Evolutionary conservation across 352 stramenopile genomes (phyloP).

Genomic region (Phytophthora brassicae): DNA sequence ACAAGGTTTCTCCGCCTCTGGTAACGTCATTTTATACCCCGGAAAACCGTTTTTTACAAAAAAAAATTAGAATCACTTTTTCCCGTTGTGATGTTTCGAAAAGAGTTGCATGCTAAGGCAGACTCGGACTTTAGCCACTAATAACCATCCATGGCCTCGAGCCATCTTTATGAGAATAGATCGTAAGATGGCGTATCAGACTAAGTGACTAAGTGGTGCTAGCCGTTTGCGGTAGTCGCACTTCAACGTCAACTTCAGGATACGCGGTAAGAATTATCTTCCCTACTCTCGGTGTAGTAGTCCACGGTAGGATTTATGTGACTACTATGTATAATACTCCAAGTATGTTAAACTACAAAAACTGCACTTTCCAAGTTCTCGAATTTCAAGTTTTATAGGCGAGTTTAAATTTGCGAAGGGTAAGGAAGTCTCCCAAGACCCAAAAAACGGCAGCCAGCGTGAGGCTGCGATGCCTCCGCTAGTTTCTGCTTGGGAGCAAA

Average conservation of each 20-base stretch:
- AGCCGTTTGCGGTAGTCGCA: constrained; percentile 17
- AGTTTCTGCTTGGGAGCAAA: too few relatives aligned
- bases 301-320: too few relatives aligned
- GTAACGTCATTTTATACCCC: constrained; percentile 22
- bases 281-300: too few relatives aligned
- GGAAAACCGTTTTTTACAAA: constrained; percentile 19
- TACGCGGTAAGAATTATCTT: constrained; percentile 25
- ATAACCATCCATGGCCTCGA: neutral
- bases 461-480: neutral
- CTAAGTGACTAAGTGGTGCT: too few relatives aligned
- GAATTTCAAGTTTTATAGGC: constrained; percentile 1
- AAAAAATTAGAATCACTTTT: constrained; percentile 29
- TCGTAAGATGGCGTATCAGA: neutral
- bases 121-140: neutral
- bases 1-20: neutral
- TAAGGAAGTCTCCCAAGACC: neutral
- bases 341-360: too few relatives aligned
- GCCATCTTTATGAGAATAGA: neutral
- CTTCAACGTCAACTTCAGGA: constrained; percentile 30
- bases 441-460: constrained; percentile 9
- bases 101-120: neutral
- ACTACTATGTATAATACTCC: too few relatives aligned
- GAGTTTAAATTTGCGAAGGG: too few relatives aligned
- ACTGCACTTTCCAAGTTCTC: too few relatives aligned
- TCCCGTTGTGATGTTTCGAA: constrained; percentile 3